Conservation (phyloP, 2,329 filamentous ascomycete species). For the Akanthomyces dipterigenus region DNA sequence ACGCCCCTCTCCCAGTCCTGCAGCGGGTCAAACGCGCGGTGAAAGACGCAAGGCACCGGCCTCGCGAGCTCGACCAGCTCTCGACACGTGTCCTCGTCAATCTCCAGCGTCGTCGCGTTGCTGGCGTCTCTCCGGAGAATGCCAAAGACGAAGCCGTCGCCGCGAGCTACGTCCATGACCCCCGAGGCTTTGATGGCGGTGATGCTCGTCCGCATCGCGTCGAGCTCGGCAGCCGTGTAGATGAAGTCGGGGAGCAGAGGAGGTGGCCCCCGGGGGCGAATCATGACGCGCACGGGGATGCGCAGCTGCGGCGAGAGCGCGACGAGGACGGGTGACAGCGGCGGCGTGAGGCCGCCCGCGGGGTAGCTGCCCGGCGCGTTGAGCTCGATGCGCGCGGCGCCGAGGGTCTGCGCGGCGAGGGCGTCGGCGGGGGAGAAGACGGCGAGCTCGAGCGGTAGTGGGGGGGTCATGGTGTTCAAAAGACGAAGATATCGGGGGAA, state of each 20-base stretch:
- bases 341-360: constrained; percentile 45
- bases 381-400: constrained; percentile 46
- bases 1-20: constrained; percentile 25
- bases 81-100: constrained; percentile 36
- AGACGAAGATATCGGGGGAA: too few relatives aligned
- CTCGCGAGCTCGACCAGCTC: constrained; percentile 34
- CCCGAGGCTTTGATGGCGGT: constrained; percentile 29
- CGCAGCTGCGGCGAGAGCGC: constrained; percentile 24
- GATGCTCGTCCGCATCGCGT: constrained; percentile 37
- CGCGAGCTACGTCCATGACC: constrained; percentile 30
- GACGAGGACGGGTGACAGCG: constrained; percentile 31
- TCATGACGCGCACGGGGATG: constrained; percentile 46
- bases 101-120: constrained; percentile 12
- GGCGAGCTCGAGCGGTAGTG: constrained; percentile 42
- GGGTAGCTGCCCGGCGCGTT: constrained; percentile 45
- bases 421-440: constrained; percentile 42
- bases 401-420: constrained; percentile 31
- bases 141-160: constrained; percentile 54
- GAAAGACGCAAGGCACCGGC: constrained; percentile 44
- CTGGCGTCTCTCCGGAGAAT: constrained; percentile 25
- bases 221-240: constrained; percentile 39
- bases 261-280: constrained; percentile 37
- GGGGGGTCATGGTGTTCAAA: neutral
- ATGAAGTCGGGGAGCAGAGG: constrained; percentile 35
- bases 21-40: constrained; percentile 49